Evolutionary conservation across 768 basidiomycete species (phyloP), one percentile per base, ranked within the genome.

Genomic region (Asterophora parasitica): DNA sequence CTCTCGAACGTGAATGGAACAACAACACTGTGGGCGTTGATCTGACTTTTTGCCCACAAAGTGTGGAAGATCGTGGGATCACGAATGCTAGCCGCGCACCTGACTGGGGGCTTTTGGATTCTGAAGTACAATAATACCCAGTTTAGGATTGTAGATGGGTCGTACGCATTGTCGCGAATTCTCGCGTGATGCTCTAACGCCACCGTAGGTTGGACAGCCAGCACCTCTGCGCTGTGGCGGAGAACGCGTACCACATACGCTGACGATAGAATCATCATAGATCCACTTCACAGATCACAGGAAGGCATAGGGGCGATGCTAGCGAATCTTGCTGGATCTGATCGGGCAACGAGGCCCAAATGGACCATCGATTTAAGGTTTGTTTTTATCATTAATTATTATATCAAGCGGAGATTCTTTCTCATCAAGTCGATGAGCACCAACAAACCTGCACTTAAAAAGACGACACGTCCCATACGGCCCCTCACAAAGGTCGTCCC

Each of bases 361-460:
- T 23, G 3, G 23, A 23, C 23, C 23, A 35, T 27, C n/a, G n/a
- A 48, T 17, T 32, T 34, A 11, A 27, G 33, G 37, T 30, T 35
- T 34, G 43, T 45, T 35, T 20, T 30, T 43, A 46, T 42, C 44
- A 47, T 50, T 39, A 43, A 47, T 20, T 30, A 43, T 43, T 42
- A 37, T 42, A 47, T 47, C 38, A 43, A 47, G 45, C 52, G 52
- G 37, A 47, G 49, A 47, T 44, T 44, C 20, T 33, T n/a, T 11
- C 30, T 11, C 30, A 34, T n/a, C 5, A 11, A n/a, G 5, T n/a
- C 4, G 23, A 28, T 44, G 49, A 42, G 44, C 26, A 48, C 32
- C 50, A 54, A 53, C 48, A 53, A 49, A 45, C 31, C n/a, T 26
- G 4, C 40, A 37, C 39, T 50, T 54, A 54, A 50, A 54, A 36